These are phyloP conservation scores for Fomitopsis palustris DNA, from an alignment of 1,284 basidiomycete species.

Conservation along the genomic window DNA sequence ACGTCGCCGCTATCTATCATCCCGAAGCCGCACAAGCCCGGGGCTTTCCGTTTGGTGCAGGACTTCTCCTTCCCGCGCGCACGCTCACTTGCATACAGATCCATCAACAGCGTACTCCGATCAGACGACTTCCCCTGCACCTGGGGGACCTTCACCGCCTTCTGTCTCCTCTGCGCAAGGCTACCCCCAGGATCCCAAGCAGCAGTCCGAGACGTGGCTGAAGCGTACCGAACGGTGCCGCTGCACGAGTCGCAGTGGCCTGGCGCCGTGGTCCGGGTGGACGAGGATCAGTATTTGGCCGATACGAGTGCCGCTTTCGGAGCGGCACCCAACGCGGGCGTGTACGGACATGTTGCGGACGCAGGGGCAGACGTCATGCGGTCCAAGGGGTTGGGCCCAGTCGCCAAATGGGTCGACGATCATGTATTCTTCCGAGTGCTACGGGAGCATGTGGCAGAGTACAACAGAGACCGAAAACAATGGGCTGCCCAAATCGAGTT, in stretches of 20 bases:
- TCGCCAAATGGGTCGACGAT: background rate
- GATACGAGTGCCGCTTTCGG: background rate
- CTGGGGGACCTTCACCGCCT: conserved; percentile 21
- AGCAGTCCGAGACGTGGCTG: conserved; percentile 23
- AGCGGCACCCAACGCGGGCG: background rate
- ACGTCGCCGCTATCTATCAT: conserved; percentile 19
- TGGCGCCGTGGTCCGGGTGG: background rate
- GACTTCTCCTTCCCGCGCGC: conserved; percentile 16
- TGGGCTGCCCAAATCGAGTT: too few relatives aligned
- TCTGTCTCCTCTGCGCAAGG: conserved; percentile 16
- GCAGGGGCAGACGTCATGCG: background rate
- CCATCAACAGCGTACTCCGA: conserved; percentile 31
- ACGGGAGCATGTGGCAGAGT: background rate
- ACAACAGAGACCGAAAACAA: too few relatives aligned
- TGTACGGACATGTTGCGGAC: background rate
- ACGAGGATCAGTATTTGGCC: background rate
- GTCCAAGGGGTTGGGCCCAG: background rate
- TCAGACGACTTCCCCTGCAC: conserved; percentile 18
- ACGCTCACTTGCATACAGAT: conserved; percentile 4
- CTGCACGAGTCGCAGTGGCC: background rate
- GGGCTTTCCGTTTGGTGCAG: conserved; percentile 15
- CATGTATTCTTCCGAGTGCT: background rate
- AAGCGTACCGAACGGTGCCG: conserved; percentile 8
- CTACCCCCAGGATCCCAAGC: conserved; percentile 29
- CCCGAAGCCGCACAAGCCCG: conserved; percentile 15